Evolutionary conservation across 495 filamentous ascomycete genomes (phyloP).

Genomic region (Lasiosphaeris hirsuta): DNA sequence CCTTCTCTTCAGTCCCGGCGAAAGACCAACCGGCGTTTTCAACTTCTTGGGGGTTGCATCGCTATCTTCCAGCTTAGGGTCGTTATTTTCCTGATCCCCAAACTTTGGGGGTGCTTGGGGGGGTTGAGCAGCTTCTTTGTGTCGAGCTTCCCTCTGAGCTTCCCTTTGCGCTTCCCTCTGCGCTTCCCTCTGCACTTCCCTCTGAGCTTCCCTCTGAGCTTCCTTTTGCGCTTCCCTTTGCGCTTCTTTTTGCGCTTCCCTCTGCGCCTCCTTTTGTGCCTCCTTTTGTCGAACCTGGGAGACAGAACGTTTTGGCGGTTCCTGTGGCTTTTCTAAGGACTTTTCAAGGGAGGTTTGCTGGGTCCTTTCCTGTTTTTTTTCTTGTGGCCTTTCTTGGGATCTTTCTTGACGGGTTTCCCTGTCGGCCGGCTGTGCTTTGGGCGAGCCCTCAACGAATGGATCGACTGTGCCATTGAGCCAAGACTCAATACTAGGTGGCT

Average conservation of each 20-base stretch:
- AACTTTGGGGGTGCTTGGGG: not conserved
- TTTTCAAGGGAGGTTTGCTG: not conserved
- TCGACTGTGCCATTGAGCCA: constrained; percentile 73
- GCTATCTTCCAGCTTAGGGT: constrained; percentile 21
- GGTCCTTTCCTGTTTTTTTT: not conserved
- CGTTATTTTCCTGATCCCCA: constrained; percentile 7
- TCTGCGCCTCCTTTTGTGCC: not conserved
- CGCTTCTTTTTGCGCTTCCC: not conserved
- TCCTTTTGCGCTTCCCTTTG: not conserved
- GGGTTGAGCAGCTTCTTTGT: not conserved
- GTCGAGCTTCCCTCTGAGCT: not conserved
- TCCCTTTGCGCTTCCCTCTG: not conserved
- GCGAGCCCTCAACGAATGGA: constrained; percentile 60
- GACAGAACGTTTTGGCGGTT: not conserved
- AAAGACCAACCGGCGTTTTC: constrained; percentile 27
- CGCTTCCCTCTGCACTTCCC: not conserved
- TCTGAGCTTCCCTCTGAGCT: not conserved
- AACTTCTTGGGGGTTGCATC: constrained; percentile 29
- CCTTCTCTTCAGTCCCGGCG: constrained; percentile 43
- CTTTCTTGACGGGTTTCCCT: constrained; percentile 13
- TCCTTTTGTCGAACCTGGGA: not conserved
- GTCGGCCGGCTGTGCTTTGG: constrained; percentile 22
- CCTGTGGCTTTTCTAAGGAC: not conserved
- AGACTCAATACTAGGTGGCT: constrained; percentile 64
- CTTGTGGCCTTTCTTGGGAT: not conserved